Base-by-base conservation (phyloP, 1,284 basidiomycete genomes). In the Athelia sp. region DNA sequence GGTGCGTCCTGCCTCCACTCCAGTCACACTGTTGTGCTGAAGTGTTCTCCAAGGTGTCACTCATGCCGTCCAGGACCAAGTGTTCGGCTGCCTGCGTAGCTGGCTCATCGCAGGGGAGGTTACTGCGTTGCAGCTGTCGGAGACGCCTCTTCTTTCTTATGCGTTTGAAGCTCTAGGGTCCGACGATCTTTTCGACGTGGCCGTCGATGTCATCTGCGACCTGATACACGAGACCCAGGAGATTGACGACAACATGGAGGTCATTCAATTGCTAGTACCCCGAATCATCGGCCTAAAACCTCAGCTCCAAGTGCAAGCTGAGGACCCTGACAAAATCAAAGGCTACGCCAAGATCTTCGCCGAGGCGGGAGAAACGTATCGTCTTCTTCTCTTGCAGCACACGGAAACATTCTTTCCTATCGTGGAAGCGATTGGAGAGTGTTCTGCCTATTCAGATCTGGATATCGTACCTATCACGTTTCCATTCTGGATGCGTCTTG, bases 181-280 rank as follows among this genome's bases (percentile, higher is more conserved):
- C 1, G 91, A 97, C 24, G 78, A 83, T 44, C 78, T 99, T 10
- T 99, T 99, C 62, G 97, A 99, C 62, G 69, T 87, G 2, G 94
- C 93, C 0, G 92, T 96, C 36, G 91, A 98, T 57, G 86, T 92
- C 40, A 77, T 98, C 48, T 96, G 93, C 68, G 94, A 98, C 63
- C 71, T 98, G 56, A 95, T 99, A 52, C 94, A 98, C 67, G 97
- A 99, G 67, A 99, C 97, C 0, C 96, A 98, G 68, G 97, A 99
- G 68, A 79, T 98, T 22, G 87, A 97, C 54, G 96, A 99, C 45
- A 96, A 95, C 63, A 90, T 95, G 82, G 70, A 79, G 14, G 82
- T 90, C 54, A 94, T 99, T 57, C 80, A 97, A 63, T 73, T 85
- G 51, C 86, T 99, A 49, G 83, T 99, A 0, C 91, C 93, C 0